Evolutionary conservation across 148 eudicot genomes (phyloP).

Genomic region (Oxyria digyna): DNA sequence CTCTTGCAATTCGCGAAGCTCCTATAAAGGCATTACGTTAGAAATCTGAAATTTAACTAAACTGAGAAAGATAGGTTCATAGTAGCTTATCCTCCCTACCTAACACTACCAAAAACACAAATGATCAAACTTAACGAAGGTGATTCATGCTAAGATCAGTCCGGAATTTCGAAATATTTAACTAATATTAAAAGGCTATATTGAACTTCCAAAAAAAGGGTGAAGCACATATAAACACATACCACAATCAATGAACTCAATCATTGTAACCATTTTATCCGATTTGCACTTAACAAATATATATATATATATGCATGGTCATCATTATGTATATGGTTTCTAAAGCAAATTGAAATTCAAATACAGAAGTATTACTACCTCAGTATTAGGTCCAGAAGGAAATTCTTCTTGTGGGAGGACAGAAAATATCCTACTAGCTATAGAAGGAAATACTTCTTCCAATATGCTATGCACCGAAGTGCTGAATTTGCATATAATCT

Average conservation of each 20-base stretch:
- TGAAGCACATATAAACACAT: no score
- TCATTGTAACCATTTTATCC: no score
- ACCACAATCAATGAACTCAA: no score
- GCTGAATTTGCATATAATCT: slow-evolving; percentile 82
- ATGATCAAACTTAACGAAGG: neutral
- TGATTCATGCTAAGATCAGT: neutral
- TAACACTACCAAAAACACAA: neutral
- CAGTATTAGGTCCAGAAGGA: slow-evolving; percentile 80
- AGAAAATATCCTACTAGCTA: slow-evolving; percentile 54
- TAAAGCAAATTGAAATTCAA: neutral
- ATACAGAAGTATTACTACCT: slow-evolving; percentile 36
- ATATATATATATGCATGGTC: no score
- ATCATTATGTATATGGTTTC: neutral
- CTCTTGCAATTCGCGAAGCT: slow-evolving; percentile 82
- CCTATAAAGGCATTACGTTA: slow-evolving; percentile 29
- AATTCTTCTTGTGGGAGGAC: slow-evolving; percentile 55
- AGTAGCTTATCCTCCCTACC: no score
- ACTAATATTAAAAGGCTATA: neutral
- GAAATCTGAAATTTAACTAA: neutral
- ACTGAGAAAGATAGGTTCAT: neutral
- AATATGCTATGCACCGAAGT: slow-evolving; percentile 47
- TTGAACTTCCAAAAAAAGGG: neutral
- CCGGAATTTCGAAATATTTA: neutral
- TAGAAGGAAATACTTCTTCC: slow-evolving; percentile 76
- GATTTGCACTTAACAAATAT: no score